These are phyloP conservation scores for Erodium maritimum DNA, from an alignment of 345 rosid genomes.

Conservation along the genomic window DNA sequence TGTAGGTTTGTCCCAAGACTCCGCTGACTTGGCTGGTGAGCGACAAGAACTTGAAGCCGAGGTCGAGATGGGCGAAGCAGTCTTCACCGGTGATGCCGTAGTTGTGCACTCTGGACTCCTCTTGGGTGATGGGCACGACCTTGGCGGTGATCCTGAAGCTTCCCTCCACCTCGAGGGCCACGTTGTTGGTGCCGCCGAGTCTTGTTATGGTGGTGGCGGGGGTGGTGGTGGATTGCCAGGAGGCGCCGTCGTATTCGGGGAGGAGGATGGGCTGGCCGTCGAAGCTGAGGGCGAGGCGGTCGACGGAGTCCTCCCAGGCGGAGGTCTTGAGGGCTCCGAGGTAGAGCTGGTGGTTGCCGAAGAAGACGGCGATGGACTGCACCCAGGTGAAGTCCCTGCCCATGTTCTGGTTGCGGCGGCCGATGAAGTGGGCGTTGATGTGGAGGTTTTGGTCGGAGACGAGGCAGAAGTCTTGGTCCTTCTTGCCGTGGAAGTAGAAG, in stretches of 20 bases:
- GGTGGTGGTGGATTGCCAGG: no score
- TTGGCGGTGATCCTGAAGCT: no score
- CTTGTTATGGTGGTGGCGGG: no score
- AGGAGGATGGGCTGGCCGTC: conserved; percentile 24
- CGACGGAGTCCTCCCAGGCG: conserved; percentile 38
- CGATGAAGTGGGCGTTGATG: conserved; percentile 50
- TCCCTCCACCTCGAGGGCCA: no score
- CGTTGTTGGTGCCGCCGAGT: no score
- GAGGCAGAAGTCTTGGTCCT: conserved; percentile 38
- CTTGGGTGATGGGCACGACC: neutral
- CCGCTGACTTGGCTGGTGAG: no score
- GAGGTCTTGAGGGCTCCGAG: conserved; percentile 41
- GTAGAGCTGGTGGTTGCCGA: conserved; percentile 37
- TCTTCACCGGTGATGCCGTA: no score
- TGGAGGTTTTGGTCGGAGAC: conserved; percentile 40
- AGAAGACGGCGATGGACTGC: conserved; percentile 38
- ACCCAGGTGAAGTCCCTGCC: conserved; percentile 60
- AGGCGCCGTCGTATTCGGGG: neutral
- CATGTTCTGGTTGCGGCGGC: conserved; percentile 32
- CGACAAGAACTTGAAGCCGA: no score
- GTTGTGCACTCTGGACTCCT: conserved; percentile 18
- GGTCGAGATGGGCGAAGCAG: no score
- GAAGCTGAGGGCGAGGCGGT: conserved; percentile 28
- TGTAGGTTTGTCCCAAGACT: conserved; percentile 53
- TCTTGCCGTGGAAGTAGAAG: no score